Conservation (phyloP, 2,329 filamentous ascomycete species). For the Colletotrichum paranaense region DNA sequence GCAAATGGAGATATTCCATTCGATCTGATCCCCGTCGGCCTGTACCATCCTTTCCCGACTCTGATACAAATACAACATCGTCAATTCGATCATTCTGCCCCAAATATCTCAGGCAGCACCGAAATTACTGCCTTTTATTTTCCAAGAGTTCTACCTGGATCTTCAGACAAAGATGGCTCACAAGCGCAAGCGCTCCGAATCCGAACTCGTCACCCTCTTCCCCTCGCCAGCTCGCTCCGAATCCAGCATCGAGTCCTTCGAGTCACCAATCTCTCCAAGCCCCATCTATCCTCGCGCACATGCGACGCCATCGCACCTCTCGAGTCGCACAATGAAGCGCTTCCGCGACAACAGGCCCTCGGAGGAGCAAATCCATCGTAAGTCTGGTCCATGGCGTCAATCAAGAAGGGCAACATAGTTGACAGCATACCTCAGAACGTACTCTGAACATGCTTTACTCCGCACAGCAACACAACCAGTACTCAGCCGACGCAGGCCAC, state of each 20-base stretch:
- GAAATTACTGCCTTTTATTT: background rate
- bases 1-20: background rate
- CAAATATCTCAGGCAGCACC: too few relatives aligned
- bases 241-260: constrained; percentile 48
- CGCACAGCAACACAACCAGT: constrained; percentile 55
- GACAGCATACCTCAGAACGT: constrained; percentile 54
- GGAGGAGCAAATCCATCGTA: constrained; percentile 66
- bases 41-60: background rate
- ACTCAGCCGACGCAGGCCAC: constrained; percentile 33
- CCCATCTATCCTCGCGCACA: constrained; percentile 43
- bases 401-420: background rate
- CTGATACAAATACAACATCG: background rate
- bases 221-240: constrained; percentile 50
- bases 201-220: constrained; percentile 60
- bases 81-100: background rate
- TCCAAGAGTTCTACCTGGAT: background rate
- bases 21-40: background rate
- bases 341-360: constrained; percentile 69
- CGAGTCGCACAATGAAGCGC: constrained; percentile 71
- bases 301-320: constrained; percentile 55
- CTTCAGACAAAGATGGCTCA: constrained; percentile 55
- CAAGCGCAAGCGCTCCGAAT: constrained; percentile 74
- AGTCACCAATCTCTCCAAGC: constrained; percentile 42
- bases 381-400: constrained; percentile 41
- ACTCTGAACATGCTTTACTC: constrained; percentile 69